Percentiles rank a stretch among this genome's conserved stretches.
Evolutionary conservation across 169 alveolate species (phyloP).

Genomic region (Plasmodium knowlesi): DNA sequence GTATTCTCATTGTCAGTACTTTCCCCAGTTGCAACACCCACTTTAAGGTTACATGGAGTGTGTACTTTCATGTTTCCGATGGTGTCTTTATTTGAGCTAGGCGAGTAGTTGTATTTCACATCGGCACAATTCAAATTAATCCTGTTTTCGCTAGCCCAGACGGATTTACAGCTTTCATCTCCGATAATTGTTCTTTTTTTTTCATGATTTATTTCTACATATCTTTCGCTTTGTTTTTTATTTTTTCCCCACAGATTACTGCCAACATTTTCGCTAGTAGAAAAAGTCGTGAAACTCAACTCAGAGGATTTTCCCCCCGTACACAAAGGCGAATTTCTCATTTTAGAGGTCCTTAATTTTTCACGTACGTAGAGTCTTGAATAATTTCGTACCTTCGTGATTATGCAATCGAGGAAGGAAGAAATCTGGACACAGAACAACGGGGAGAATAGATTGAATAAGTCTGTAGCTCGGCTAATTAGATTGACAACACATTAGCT

Average conservation of each 20-base stretch:
- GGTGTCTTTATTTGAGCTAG: background rate
- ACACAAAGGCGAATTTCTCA: background rate
- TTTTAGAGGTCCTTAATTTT: background rate
- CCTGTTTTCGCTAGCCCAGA: background rate
- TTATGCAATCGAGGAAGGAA: background rate
- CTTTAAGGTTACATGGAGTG: background rate
- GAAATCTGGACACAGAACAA: background rate
- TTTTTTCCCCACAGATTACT: background rate
- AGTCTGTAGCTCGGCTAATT: background rate
- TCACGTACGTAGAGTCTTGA: background rate
- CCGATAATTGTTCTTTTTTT: background rate
- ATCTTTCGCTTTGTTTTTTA: background rate
- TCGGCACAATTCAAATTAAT: background rate
- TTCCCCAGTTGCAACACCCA: background rate
- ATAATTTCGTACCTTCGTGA: background rate
- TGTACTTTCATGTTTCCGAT: background rate
- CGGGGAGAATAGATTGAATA: background rate
- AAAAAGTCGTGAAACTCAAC: background rate
- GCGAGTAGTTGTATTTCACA: background rate
- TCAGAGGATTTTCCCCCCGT: background rate
- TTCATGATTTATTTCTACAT: background rate
- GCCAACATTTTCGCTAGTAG: background rate
- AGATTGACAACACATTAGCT: background rate
- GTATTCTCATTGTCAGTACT: background rate
- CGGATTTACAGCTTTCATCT: background rate